Evolutionary conservation across 441 rosid genomes (phyloP), one percentile per base, ranked within the genome.

Genomic region (Mallotus repandus): DNA sequence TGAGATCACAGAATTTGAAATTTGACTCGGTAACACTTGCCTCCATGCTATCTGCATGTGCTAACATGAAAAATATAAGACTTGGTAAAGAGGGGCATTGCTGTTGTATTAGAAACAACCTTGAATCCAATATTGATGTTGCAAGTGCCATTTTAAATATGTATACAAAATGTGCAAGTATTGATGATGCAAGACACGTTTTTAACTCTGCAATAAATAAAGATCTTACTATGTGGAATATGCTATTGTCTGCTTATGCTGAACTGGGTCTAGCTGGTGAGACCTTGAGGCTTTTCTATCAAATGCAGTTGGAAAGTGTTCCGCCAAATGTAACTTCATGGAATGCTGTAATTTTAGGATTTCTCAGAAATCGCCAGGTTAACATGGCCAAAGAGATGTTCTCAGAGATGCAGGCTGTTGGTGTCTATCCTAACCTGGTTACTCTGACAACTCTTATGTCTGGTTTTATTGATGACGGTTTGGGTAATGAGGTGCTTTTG

Each of bases 11-110:
- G 76, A 81, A 75, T 52, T 69, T 88, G 75, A 86, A 85, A 76
- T 93, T 83, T 11, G 98, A 93, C 65, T 89, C 89, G 3, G 92
- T 91, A 71, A 91, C 97, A 35, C 65, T 89, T 21, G 79, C 89
- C 16, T 87, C 90, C n/a, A 71, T 89, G 69, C 71, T 93, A 82
- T 84, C 87, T 18, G 86, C 86, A 15, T 86, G 91, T 64, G 85
- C 89, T 22, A 74, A 76, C 62, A 86, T 76, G 10, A 75, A 76
- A 41, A 77, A 85, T 67, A 57, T 81, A 53, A 68, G 76, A 45
- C 86, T 87, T 12, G 96, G 98, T 62, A 88, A 83, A 81, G 93
- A 79, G 68, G 86, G 84, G 11, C 94, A 91, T 62, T 82, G 93
- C 80, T 89, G 83, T 79, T 84, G 92, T 77, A 76, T 90, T 60